Evolutionary conservation across 169 alveolate genomes (phyloP).

Genomic region (Cryptosporidium ubiquitum): DNA sequence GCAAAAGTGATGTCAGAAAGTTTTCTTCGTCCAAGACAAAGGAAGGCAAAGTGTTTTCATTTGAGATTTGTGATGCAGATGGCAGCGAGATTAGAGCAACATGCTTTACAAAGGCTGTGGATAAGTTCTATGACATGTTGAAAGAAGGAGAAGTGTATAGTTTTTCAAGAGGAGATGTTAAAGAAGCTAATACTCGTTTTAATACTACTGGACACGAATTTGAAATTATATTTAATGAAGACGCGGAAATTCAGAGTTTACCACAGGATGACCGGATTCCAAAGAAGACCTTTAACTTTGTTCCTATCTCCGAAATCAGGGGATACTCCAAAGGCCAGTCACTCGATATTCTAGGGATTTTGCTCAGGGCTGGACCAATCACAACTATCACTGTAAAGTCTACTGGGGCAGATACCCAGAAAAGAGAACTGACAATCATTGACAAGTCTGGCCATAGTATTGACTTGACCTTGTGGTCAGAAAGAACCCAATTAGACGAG

Average conservation of each 20-base stretch:
- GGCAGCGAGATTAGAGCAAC: constrained; percentile 75
- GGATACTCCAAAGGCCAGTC: constrained; percentile 56
- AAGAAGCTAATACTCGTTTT: constrained; percentile 74
- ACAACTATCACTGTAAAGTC: constrained; percentile 64
- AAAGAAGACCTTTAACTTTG: constrained; percentile 52
- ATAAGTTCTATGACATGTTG: constrained; percentile 60
- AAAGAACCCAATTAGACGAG: constrained; percentile 61
- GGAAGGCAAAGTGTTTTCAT: constrained; percentile 75
- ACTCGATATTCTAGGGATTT: constrained; percentile 38
- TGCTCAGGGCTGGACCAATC: constrained; percentile 61
- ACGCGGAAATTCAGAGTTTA: constrained; percentile 60
- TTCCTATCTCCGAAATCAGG: constrained; percentile 44
- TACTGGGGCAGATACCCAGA: constrained; percentile 68
- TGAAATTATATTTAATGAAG: constrained; percentile 67
- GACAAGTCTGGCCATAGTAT: constrained; percentile 66
- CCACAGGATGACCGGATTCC: constrained; percentile 70
- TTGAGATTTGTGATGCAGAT: constrained; percentile 74
- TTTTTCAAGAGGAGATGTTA: constrained; percentile 74
- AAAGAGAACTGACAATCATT: constrained; percentile 61
- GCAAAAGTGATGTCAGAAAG: constrained; percentile 73
- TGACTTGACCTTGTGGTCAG: constrained; percentile 73
- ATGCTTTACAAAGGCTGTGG: constrained; percentile 70
- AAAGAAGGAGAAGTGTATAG: constrained; percentile 74
- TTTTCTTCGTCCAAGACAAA: constrained; percentile 69
- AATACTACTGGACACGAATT: constrained; percentile 71